phyloP scores from a whole-genome alignment of 23 red algal species.

The Gracilaria caudata region DNA sequence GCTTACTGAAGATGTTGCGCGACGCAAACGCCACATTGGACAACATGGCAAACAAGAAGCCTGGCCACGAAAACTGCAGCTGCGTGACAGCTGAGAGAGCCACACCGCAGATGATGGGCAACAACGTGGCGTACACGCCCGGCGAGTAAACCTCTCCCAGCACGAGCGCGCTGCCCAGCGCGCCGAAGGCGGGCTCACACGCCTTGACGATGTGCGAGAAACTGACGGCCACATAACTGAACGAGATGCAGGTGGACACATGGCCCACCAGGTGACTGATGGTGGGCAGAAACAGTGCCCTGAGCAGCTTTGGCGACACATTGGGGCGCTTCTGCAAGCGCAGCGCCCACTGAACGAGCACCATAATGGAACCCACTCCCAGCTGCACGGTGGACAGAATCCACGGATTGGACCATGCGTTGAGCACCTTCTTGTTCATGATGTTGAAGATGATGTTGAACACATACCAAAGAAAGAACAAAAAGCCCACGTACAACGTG shows the following conservation, averaged over 20 bases:
- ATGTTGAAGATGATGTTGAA: slow-evolving; percentile 98
- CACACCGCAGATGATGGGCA: slow-evolving; percentile 90
- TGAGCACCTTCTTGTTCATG: slow-evolving; percentile 88
- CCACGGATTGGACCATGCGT: slow-evolving; percentile 89
- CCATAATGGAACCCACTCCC: slow-evolving; percentile 78
- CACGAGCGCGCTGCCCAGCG: slow-evolving; percentile 78
- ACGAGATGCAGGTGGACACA: slow-evolving; percentile 85
- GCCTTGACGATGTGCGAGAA: slow-evolving; percentile 99
- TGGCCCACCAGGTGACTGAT: slow-evolving; percentile 87
- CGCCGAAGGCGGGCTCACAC: slow-evolving; percentile 85
- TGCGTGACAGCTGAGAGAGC: slow-evolving; percentile 86
- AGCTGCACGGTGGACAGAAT: slow-evolving; percentile 91
- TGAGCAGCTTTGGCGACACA: slow-evolving; percentile 72
- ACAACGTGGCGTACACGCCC: slow-evolving; percentile 77
- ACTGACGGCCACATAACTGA: slow-evolving; percentile 91
- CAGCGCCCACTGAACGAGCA: slow-evolving; percentile 66
- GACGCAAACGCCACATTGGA: slow-evolving; percentile 92
- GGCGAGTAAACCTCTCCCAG: slow-evolving; percentile 80
- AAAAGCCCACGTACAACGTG: slow-evolving; percentile 54
- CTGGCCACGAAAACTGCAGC: slow-evolving; percentile 88
- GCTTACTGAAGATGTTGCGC: slow-evolving; percentile 90
- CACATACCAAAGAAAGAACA: slow-evolving; percentile 91
- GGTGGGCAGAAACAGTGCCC: slow-evolving; percentile 80
- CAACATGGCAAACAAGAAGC: slow-evolving; percentile 94
- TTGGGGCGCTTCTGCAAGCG: slow-evolving; percentile 65